Percentiles rank a stretch among this genome's conserved stretches.
These are phyloP conservation scores for Amphicarpaea edgeworthii DNA, from an alignment of 306 rosid genomes.

Conservation along the genomic window DNA sequence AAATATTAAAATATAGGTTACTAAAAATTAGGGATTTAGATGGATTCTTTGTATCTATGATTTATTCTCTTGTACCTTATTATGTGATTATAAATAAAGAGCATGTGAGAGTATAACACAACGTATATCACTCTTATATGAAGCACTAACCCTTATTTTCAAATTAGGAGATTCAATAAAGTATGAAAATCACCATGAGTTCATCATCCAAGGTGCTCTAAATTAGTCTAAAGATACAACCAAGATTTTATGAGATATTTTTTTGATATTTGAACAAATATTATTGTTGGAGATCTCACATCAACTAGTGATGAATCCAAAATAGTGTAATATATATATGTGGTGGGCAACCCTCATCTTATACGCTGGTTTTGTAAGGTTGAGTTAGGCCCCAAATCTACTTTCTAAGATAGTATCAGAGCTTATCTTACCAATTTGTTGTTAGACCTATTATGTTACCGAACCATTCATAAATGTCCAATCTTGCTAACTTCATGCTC, in stretches of 20 bases:
- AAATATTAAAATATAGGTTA: background rate
- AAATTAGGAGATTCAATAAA: background rate
- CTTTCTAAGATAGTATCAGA: too few species aligned
- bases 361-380: too few species aligned
- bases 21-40: background rate
- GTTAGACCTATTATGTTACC: too few species aligned
- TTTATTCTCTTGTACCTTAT: background rate
- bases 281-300: too few species aligned
- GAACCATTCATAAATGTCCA: too few species aligned
- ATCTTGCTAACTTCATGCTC: too few species aligned
- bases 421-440: too few species aligned
- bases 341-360: too few species aligned
- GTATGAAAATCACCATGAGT: background rate
- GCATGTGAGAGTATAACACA: background rate
- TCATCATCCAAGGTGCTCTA: constrained; percentile 10
- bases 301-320: too few species aligned
- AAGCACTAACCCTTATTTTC: background rate
- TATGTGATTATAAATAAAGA: background rate
- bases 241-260: background rate
- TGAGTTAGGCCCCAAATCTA: too few species aligned
- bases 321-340: too few species aligned
- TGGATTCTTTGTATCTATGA: background rate
- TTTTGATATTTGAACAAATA: constrained; percentile 6
- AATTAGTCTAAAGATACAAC: constrained; percentile 17
- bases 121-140: background rate